Evolutionary conservation across 805 yeast genomes (phyloP), one percentile per base, ranked within the genome.

Genomic region (Zygosaccharomyces bailii): DNA sequence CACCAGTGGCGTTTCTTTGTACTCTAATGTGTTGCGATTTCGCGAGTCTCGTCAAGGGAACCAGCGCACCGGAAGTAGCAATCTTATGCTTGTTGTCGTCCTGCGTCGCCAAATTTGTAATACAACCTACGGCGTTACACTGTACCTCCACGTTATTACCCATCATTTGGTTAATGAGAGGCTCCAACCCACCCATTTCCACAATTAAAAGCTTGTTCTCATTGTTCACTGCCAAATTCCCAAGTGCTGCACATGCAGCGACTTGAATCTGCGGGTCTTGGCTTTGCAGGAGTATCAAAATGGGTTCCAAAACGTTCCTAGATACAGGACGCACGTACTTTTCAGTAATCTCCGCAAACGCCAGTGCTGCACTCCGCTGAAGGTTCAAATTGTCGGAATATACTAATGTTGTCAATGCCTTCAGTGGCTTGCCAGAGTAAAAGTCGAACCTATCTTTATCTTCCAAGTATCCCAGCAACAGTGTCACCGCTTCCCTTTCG

Each of bases 91-190:
- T 93, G 70, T 93, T 93, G 59, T 88, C 96, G 67, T 93, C 99
- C 68, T 87, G 96, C 5, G 99, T 93, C 5, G 99, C 99, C 66
- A 93, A 78, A 63, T 93, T 93, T 29, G 99, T 93, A 61, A 93
- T 90, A 66, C 99, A 93, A 13, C 99, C 99, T 45, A 93, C 99
- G 2, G 99, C 99, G 63, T 93, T 93, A 68, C 99, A 93, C 69
- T 93, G 99, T 31, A 93, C 98, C 67, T 93, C 99, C 46, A 93
- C 95, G 60, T 93, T 93, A 44, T 93, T 79, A 33, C 95, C 84
- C 84, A 88, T 84, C 99, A 93, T 93, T 69, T 93, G 99, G 66
- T 95, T 83, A 57, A 93, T 93, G 36, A 93, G 77, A 4, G 98
- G 98, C 52, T 90, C 96, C 46, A 93, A 76, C 2, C 98, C 99